Conservation (phyloP, 23 red algal species). For the Gracilaria caudata region DNA sequence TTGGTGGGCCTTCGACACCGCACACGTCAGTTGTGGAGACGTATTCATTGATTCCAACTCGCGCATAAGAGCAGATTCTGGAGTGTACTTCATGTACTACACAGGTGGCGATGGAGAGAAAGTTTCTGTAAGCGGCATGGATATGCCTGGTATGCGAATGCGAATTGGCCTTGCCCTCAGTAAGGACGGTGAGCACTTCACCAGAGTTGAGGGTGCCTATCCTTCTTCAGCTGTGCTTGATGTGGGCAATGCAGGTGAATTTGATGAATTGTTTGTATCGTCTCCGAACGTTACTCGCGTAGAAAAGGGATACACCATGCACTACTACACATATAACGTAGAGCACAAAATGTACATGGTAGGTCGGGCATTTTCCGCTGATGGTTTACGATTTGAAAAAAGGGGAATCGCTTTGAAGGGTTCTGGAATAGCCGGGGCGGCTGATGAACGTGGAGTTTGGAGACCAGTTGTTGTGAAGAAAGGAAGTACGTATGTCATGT, state of each 20-base stretch:
- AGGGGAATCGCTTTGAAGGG: slow-evolving; percentile 10
- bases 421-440: not conserved
- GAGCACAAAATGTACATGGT: slow-evolving; percentile 28
- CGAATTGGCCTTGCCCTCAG: slow-evolving; percentile 78
- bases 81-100: slow-evolving; percentile 84
- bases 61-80: slow-evolving; percentile 60
- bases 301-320: slow-evolving; percentile 61
- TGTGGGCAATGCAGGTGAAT: slow-evolving; percentile 31
- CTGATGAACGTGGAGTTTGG: slow-evolving; percentile 18
- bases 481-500: slow-evolving; percentile 31
- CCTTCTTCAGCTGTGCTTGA: slow-evolving; percentile 77
- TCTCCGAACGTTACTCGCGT: slow-evolving; percentile 39
- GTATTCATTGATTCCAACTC: slow-evolving; percentile 42
- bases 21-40: slow-evolving; percentile 49
- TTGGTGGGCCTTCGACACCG: slow-evolving; percentile 83
- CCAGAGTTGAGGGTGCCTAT: slow-evolving; percentile 69
- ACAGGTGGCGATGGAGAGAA: slow-evolving; percentile 55
- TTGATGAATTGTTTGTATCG: slow-evolving; percentile 54
- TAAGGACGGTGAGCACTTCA: slow-evolving; percentile 84
- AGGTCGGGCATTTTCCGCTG: slow-evolving; percentile 49
- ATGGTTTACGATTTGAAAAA: slow-evolving; percentile 50
- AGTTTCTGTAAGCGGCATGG: slow-evolving; percentile 25
- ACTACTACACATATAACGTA: slow-evolving; percentile 66
- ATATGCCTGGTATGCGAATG: slow-evolving; percentile 52
- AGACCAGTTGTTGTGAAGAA: slow-evolving; percentile 26